Conservation (phyloP, 208 protist genomes). For the Trypanosoma mega region DNA sequence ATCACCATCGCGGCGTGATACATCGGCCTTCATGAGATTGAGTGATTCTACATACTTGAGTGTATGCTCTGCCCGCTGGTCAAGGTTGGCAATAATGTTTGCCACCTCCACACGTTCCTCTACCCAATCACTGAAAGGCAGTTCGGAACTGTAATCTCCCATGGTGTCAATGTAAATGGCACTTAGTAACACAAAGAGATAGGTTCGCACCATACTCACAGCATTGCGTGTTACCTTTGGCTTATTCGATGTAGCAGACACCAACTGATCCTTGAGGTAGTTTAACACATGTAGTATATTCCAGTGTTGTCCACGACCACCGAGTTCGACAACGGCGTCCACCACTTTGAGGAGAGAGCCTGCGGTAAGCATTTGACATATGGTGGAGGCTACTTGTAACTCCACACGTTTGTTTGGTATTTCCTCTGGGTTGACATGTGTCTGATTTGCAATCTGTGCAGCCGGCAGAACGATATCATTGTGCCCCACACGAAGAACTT, state of each 20-base stretch:
- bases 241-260: slow-evolving; percentile 45
- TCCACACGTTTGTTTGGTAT: slow-evolving; percentile 61
- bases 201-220: slow-evolving; percentile 62
- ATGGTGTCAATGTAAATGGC: slow-evolving; percentile 78
- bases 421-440: slow-evolving; percentile 32
- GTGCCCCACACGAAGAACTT: slow-evolving; percentile 43
- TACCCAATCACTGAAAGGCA: slow-evolving; percentile 77
- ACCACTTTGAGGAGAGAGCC: slow-evolving; percentile 74
- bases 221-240: slow-evolving; percentile 54
- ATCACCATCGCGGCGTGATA: slow-evolving; percentile 69
- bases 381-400: slow-evolving; percentile 73
- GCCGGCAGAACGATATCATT: slow-evolving; percentile 33
- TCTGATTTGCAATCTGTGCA: slow-evolving; percentile 42
- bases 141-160: slow-evolving; percentile 29
- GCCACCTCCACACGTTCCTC: slow-evolving; percentile 55
- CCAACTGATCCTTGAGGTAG: slow-evolving; percentile 59
- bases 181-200: slow-evolving; percentile 80
- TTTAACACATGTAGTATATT: slow-evolving; percentile 82
- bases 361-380: slow-evolving; percentile 86
- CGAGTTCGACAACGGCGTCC: slow-evolving; percentile 59
- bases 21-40: slow-evolving; percentile 74
- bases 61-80: slow-evolving; percentile 55
- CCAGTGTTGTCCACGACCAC: slow-evolving; percentile 62
- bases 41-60: slow-evolving; percentile 67
- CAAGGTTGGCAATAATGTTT: slow-evolving; percentile 77